These are phyloP conservation scores for Bacidia gigantensis DNA, from an alignment of 495 filamentous ascomycete genomes.

Conservation along the genomic window DNA sequence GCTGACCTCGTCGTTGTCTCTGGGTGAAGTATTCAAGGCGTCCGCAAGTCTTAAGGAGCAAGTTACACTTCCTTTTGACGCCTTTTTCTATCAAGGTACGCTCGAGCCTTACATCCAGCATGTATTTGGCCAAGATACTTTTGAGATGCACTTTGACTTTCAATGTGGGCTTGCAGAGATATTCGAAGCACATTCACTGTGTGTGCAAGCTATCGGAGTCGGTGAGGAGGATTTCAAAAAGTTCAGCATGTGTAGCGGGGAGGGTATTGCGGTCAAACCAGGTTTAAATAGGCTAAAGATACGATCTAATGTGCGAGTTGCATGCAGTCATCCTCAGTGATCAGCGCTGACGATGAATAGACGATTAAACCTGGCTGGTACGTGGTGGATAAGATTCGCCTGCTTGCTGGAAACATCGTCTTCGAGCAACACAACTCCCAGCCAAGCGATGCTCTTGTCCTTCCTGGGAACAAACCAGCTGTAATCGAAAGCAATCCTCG, in stretches of 20 bases:
- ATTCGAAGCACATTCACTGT: conserved; percentile 51
- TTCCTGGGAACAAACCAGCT: background rate
- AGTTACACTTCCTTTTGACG: conserved; percentile 48
- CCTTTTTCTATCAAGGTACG: conserved; percentile 58
- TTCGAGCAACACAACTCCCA: conserved; percentile 30
- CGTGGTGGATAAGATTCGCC: conserved; percentile 54
- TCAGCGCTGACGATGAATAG: conserved; percentile 21
- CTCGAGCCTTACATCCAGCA: conserved; percentile 60
- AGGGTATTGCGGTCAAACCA: conserved; percentile 31
- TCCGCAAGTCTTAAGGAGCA: conserved; percentile 51
- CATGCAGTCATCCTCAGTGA: conserved; percentile 24
- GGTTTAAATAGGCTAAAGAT: conserved; percentile 37
- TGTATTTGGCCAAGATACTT: conserved; percentile 60
- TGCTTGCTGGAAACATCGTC: conserved; percentile 53
- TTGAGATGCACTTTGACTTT: conserved; percentile 55
- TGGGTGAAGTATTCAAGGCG: conserved; percentile 19
- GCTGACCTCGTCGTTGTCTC: background rate
- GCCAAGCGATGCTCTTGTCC: background rate
- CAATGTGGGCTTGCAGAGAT: conserved; percentile 59
- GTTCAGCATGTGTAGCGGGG: conserved; percentile 46
- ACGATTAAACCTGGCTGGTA: conserved; percentile 61
- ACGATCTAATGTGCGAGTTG: conserved; percentile 29
- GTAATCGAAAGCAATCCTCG: background rate
- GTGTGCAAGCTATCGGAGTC: conserved; percentile 43
- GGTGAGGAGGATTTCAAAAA: conserved; percentile 39